Evolutionary conservation across 148 eudicot species (phyloP).

Genomic region (Rhododendron ferrugineum): DNA sequence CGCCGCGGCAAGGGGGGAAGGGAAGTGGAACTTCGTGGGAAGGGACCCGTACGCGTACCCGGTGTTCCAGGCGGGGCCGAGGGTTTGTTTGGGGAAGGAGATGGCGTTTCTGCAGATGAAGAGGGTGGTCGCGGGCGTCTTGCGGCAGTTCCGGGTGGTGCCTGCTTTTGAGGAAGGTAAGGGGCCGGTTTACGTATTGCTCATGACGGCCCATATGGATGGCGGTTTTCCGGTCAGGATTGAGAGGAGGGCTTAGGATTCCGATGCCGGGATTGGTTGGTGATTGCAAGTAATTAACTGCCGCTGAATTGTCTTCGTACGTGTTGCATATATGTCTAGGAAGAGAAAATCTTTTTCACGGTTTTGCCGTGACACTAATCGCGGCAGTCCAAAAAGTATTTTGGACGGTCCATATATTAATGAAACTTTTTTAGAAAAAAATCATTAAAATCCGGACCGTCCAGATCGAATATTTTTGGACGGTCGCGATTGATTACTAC

Average conservation of each 20-base stretch:
- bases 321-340: no score
- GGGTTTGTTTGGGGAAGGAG: constrained; percentile 30
- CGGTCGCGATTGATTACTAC: no score
- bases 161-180: constrained; percentile 1
- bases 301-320: not conserved
- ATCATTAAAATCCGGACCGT: no score
- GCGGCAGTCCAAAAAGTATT: fast-evolving
- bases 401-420: no score
- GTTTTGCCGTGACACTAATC: no score
- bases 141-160: constrained; percentile 19
- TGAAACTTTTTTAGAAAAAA: no score
- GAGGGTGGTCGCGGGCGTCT: constrained; percentile 14
- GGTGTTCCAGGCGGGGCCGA: constrained; percentile 28
- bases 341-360: no score
- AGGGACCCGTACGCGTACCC: constrained; percentile 20
- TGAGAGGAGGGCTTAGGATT: not conserved
- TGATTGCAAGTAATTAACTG: not conserved
- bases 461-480: no score
- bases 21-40: constrained; percentile 8
- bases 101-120: constrained; percentile 35
- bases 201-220: constrained; percentile 17
- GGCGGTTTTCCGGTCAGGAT: constrained; percentile 24
- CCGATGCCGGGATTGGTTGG: not conserved
- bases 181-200: constrained; percentile 12
- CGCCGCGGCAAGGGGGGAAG: not conserved